Base-by-base conservation (phyloP, 1,139 yeast genomes). In the Kurtzmaniella quercitrusa region DNA sequence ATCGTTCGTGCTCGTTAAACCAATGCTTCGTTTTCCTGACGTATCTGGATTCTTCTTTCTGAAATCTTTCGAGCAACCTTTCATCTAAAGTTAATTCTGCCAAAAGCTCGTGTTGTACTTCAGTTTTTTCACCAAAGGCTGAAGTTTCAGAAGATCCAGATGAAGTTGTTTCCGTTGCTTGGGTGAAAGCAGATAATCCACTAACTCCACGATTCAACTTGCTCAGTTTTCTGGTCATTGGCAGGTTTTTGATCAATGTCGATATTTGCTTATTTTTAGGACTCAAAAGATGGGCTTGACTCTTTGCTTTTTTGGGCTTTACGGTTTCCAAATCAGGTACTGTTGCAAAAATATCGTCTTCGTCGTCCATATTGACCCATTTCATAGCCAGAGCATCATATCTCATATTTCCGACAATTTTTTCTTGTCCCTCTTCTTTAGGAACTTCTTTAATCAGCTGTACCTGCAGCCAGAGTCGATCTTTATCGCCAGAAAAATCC, bases 361-460 rank as follows among this genome's bases (percentile, higher is more conserved):
- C 73, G 26, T 63, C 69, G n/a, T 53, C 33, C 36, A 58, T 57
- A 45, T 67, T 72, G 8, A 77, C 63, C 85, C 88, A 82, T 48
- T 78, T 66, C 57, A 82, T 61, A 43, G 76, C 74, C 19, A 71
- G 74, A 3, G 78, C 74, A 53, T 82, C 87, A 55, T 80, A 82
- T 36, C 73, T 69, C 88, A 83, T 83, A 46, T 78, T 75, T 2
- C 74, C 72, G 0, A 69, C 68, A 17, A 64, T 49, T 44, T 65
- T 54, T 11, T 66, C 52, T 44, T 46, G 15, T 48, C 50, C 38
- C 39, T 42, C 30, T 53, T 49, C n/a, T 45, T 47, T 32, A 55
- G 51, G 30, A 64, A 54, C 35, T 67, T 73, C 20, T 57, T 55
- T 32, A 55, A 51, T 3, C 68, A 36, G 69, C 56, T 11, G 68